Percentiles rank a stretch among this genome's conserved stretches.
phyloP scores from a whole-genome alignment of 1,284 basidiomycete genomes.

The Erythrobasidium hasegawianum region DNA sequence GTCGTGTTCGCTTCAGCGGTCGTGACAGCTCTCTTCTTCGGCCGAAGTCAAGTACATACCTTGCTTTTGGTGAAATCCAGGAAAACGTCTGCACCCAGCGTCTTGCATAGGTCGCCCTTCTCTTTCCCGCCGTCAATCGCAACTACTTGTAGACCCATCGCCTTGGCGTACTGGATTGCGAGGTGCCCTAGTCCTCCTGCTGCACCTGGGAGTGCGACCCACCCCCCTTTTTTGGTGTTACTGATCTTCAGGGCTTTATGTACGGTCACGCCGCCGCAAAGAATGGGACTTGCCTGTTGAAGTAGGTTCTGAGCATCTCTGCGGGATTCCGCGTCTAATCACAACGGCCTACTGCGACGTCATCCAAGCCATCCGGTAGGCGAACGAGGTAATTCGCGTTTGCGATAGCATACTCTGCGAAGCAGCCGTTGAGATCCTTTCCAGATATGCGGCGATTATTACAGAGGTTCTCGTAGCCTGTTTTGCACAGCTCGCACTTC shows the following conservation, averaged over 20 bases:
- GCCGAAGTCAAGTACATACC: background rate
- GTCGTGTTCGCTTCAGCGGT: too few relatives aligned
- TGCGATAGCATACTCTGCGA: constrained; percentile 17
- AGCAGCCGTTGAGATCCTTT: too few relatives aligned
- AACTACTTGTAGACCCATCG: constrained; percentile 39
- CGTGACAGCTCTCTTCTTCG: constrained; percentile 14
- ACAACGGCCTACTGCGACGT: constrained; percentile 35
- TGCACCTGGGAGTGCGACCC: constrained; percentile 39
- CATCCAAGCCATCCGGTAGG: constrained; percentile 38
- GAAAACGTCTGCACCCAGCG: constrained; percentile 39
- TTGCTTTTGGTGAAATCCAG: constrained; percentile 38
- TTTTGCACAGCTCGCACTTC: too few relatives aligned
- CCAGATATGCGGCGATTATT: too few relatives aligned
- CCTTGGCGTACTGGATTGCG: constrained; percentile 36
- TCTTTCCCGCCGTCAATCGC: constrained; percentile 42
- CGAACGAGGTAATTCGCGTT: constrained; percentile 35
- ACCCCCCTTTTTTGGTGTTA: constrained; percentile 21
- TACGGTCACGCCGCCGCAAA: constrained; percentile 41
- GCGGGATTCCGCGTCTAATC: background rate
- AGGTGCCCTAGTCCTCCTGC: constrained; percentile 39
- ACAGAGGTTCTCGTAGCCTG: too few relatives aligned
- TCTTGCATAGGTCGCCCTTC: constrained; percentile 36
- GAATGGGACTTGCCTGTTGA: background rate
- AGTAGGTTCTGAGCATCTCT: background rate
- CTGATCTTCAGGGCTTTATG: constrained; percentile 40